A percentile compares a stretch with the other conserved stretches of the same genome.
phyloP scores from a whole-genome alignment of 768 basidiomycete genomes.

The Calocybe gangraenosa region DNA sequence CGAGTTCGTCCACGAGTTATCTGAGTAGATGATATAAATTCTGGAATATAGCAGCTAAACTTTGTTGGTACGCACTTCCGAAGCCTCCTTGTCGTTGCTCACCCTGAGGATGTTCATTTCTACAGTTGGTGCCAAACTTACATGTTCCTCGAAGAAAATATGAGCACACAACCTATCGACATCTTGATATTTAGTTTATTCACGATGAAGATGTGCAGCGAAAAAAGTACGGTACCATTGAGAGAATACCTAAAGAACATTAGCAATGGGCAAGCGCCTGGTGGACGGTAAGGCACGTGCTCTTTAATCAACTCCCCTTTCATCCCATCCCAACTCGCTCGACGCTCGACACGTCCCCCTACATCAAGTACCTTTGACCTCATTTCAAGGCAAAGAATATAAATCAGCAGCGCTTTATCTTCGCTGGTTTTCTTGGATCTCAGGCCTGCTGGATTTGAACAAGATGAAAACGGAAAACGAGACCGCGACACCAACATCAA shows the following conservation, averaged over 20 bases:
- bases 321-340: no score
- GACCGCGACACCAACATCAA: conserved; percentile 11
- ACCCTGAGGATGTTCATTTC: conserved; percentile 58
- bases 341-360: no score
- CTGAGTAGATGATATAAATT: conserved; percentile 19
- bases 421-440: neutral
- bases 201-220: neutral
- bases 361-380: no score
- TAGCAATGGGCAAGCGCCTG: neutral
- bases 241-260: neutral
- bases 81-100: conserved; percentile 33
- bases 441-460: neutral
- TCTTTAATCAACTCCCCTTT: no score
- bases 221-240: conserved; percentile 13
- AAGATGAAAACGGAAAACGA: conserved; percentile 42
- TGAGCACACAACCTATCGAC: conserved; percentile 48
- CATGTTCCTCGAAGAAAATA: conserved; percentile 63
- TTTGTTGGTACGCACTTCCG: conserved; percentile 46
- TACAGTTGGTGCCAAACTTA: conserved; percentile 61
- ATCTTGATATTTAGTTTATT: neutral
- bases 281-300: no score
- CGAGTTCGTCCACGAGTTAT: conserved; percentile 36
- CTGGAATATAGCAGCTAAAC: conserved; percentile 4
- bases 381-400: no score
- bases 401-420: no score